Evolutionary conservation across 345 rosid genomes (phyloP).

Genomic region (Erucastrum elatum): DNA sequence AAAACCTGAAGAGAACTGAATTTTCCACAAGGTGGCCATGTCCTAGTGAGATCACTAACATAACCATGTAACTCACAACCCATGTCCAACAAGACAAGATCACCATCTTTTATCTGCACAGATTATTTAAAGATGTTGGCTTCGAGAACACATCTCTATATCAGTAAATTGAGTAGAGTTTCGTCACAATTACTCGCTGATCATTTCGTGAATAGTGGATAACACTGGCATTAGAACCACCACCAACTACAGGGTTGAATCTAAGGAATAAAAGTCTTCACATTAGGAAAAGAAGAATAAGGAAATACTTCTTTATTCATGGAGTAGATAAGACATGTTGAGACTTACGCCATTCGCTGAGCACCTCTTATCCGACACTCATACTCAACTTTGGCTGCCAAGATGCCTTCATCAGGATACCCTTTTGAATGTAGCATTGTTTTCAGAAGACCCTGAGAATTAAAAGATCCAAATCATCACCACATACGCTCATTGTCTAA

Average conservation of each 20-base stretch:
- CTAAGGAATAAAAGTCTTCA: slow-evolving; percentile 44
- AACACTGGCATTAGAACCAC: slow-evolving; percentile 86
- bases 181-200: slow-evolving; percentile 58
- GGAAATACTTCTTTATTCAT: not conserved
- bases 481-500: slow-evolving; percentile 4
- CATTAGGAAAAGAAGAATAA: slow-evolving; percentile 1
- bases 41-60: slow-evolving; percentile 92
- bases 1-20: slow-evolving; percentile 74
- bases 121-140: slow-evolving; percentile 13
- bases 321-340: not conserved
- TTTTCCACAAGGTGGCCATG: slow-evolving; percentile 92
- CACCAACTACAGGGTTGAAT: slow-evolving; percentile 95
- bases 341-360: slow-evolving; percentile 93
- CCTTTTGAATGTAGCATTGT: slow-evolving; percentile 82
- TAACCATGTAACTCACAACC: slow-evolving; percentile 98
- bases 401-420: slow-evolving; percentile 70
- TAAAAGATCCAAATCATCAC: slow-evolving; percentile 21
- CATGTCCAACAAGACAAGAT: slow-evolving; percentile 95
- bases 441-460: slow-evolving; percentile 75
- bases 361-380: slow-evolving; percentile 94
- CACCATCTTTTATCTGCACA: slow-evolving; percentile 72
- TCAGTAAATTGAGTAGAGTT: not conserved
- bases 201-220: slow-evolving; percentile 97
- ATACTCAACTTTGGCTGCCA: slow-evolving; percentile 86
- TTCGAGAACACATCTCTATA: slow-evolving; percentile 21